Base-by-base conservation (phyloP, 1,284 basidiomycete genomes). In the Sporisorium graminicola region DNA sequence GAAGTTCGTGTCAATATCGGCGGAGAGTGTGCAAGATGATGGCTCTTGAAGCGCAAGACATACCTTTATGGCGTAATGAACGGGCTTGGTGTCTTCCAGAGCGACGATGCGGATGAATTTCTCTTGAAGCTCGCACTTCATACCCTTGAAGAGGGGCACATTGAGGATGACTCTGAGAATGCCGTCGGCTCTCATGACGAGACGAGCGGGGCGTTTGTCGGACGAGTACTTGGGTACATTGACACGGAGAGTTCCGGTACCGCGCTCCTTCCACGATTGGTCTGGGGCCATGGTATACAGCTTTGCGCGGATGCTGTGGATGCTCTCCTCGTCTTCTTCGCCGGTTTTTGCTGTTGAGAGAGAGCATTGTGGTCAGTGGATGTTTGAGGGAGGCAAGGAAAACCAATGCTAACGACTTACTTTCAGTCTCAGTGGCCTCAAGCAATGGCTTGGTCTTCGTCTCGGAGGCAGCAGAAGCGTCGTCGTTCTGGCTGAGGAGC, bases 131-230 rank as follows among this genome's bases (percentile, higher is more conserved):
- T 89, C 88, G 86, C 91, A 92, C 57, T 89, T 89, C 93, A 96
- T 94, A 22, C 94, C 94, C 74, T 89, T 88, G 88, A 96, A 97
- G 52, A 98, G 88, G 37, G 91, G 90, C 43, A 93, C 91, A 81
- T 98, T 98, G 59, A 98, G 88, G 60, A 98, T 87, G 52, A 97
- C 87, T 0, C 93, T 89, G 81, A 93, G 90, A 12, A 96, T 94
- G 1, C 94, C 95, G 79, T 98, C 95, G 78, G 95, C 94, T 64
- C 95, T 90, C 94, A 98, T 97, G 42, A 98, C 95, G 51, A 95
- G 87, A 64, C 94, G 90, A 49, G 94, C 92, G 13, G 91, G 90
- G 9, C 60, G 53, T 31, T 88, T 88, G 44, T 90, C 91, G 79
- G 93, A 92, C 18, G 65, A 52, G 4, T 33, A 26, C 57, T 77